Evolutionary conservation across 2,329 filamentous ascomycete species (phyloP).

Genomic region (Calonectria henricotiae): DNA sequence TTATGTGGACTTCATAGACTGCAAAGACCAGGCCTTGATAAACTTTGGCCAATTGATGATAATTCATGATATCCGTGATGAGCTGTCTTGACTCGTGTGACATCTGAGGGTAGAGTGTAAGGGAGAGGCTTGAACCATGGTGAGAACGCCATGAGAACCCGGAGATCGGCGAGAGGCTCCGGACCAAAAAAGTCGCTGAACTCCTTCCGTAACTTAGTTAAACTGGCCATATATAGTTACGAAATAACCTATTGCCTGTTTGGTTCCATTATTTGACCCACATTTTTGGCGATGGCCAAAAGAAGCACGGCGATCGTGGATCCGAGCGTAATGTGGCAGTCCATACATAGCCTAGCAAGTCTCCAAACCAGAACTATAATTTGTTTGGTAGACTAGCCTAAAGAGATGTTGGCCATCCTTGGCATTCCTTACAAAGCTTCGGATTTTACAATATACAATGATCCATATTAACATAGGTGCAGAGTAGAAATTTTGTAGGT

Average conservation of each 20-base stretch:
- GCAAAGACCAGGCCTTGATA: not conserved
- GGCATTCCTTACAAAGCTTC: too few relatives aligned
- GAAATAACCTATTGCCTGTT: not conserved
- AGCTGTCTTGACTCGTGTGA: not conserved
- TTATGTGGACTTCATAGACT: not conserved
- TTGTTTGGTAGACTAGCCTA: too few relatives aligned
- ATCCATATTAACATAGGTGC: too few relatives aligned
- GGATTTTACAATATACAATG: too few relatives aligned
- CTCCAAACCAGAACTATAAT: too few relatives aligned
- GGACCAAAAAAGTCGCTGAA: not conserved
- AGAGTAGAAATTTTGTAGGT: too few relatives aligned
- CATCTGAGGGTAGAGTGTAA: not conserved
- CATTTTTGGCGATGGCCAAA: not conserved
- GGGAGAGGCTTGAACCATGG: not conserved
- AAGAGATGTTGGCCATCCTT: too few relatives aligned
- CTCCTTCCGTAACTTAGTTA: not conserved
- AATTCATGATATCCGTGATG: too few relatives aligned
- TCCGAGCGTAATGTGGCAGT: not conserved
- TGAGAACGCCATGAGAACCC: not conserved
- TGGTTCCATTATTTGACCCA: slow-evolving; percentile 13
- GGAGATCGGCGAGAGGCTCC: not conserved
- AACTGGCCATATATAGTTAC: too few relatives aligned
- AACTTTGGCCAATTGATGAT: not conserved
- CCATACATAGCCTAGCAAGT: too few relatives aligned
- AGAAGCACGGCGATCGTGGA: slow-evolving; percentile 16